phyloP scores from a whole-genome alignment of 1,139 yeast genomes.

The Suhomyces choctaworum region DNA sequence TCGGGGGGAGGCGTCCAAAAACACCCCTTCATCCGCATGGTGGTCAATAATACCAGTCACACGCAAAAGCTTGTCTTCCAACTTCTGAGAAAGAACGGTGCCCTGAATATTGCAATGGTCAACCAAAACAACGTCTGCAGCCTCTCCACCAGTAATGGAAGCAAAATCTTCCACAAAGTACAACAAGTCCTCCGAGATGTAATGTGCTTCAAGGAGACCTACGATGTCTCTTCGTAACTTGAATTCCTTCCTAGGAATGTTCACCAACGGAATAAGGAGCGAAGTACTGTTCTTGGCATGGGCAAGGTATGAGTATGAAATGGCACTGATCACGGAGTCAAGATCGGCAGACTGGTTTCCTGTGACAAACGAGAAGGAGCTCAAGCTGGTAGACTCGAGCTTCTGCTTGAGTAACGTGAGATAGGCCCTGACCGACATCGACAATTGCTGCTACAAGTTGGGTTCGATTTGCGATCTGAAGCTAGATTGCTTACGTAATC shows the following conservation, averaged over 20 bases:
- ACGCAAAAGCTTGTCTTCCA: constrained; percentile 23
- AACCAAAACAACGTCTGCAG: constrained; percentile 55
- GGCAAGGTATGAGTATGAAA: constrained; percentile 65
- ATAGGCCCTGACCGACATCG: constrained; percentile 26
- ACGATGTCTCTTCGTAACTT: constrained; percentile 69
- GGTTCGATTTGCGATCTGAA: no score
- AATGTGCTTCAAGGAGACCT: constrained; percentile 49
- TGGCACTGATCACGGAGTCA: constrained; percentile 80
- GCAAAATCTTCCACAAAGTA: constrained; percentile 67
- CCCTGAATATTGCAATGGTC: constrained; percentile 82
- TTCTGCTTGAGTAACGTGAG: constrained; percentile 22
- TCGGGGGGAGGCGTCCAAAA: constrained; percentile 54
- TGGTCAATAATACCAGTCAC: constrained; percentile 79
- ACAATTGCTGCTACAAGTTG: neutral
- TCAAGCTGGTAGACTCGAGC: constrained; percentile 21
- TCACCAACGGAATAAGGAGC: constrained; percentile 62
- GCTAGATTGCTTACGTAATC: neutral
- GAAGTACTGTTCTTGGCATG: constrained; percentile 25
- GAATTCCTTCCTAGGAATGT: constrained; percentile 68
- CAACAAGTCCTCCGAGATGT: constrained; percentile 51
- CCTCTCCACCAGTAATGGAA: constrained; percentile 17
- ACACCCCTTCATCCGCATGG: constrained; percentile 70
- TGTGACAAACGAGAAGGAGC: constrained; percentile 53
- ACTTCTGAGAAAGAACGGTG: constrained; percentile 28
- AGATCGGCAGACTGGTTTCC: constrained; percentile 88